Conservation (phyloP, 2,329 filamentous ascomycete species). For the Exophiala bonariae region DNA sequence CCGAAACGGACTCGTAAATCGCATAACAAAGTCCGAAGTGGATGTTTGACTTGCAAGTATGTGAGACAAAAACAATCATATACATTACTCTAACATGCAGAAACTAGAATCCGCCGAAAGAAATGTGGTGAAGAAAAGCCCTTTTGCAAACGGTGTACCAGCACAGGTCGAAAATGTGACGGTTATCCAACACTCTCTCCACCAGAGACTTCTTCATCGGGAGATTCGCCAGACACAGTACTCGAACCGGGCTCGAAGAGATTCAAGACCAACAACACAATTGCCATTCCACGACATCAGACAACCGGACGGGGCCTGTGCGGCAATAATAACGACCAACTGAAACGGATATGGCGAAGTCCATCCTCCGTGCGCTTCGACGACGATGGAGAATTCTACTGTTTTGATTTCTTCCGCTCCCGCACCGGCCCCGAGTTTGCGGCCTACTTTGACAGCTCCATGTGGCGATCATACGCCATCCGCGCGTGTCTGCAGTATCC, state of each 20-base stretch:
- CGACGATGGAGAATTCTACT: constrained; percentile 29
- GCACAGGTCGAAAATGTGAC: constrained; percentile 35
- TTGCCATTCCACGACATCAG: constrained; percentile 22
- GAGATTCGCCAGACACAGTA: constrained; percentile 22
- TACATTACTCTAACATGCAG: constrained; percentile 1
- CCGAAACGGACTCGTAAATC: constrained; percentile 24
- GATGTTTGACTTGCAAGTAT: constrained; percentile 29
- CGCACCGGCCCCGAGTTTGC: constrained; percentile 29
- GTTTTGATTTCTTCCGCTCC: constrained; percentile 35
- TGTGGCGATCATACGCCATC: constrained; percentile 24
- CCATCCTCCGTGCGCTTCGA: constrained; percentile 20
- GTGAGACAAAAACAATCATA: neutral
- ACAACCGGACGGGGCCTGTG: constrained; percentile 18
- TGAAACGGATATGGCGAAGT: constrained; percentile 18
- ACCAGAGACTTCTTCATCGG: constrained; percentile 14
- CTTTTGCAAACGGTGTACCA: constrained; percentile 31
- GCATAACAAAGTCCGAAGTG: constrained; percentile 27
- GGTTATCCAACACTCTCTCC: constrained; percentile 26
- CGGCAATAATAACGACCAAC: constrained; percentile 28
- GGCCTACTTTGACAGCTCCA: constrained; percentile 27
- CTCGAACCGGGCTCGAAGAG: constrained; percentile 26
- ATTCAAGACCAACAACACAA: constrained; percentile 23
- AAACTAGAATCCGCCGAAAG: constrained; percentile 31
- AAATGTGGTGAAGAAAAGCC: constrained; percentile 37
- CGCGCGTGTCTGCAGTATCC: constrained; percentile 23